Evolutionary conservation across 2,329 filamentous ascomycete genomes (phyloP).

Genomic region (Helicocarpus griseus): DNA sequence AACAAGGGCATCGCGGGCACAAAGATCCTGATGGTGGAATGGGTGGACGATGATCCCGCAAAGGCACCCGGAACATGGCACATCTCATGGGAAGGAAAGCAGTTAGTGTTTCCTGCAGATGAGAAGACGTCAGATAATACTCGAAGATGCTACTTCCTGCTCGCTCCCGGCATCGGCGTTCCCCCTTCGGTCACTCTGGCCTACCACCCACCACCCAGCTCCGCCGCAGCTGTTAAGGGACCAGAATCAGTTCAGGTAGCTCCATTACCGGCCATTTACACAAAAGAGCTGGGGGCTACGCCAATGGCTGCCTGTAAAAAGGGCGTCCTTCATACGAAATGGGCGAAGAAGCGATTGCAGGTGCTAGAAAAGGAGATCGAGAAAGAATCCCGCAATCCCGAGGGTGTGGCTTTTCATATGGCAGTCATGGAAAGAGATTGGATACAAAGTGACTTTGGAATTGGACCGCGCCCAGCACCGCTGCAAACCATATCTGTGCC

Average conservation of each 20-base stretch:
- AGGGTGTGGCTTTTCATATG: constrained; percentile 78
- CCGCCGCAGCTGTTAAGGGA: constrained; percentile 24
- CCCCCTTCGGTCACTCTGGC: constrained; percentile 62
- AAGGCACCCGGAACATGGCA: constrained; percentile 55
- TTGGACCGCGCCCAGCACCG: constrained; percentile 33
- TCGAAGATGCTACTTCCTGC: constrained; percentile 67
- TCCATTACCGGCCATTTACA: constrained; percentile 78
- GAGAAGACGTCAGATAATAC: constrained; percentile 46
- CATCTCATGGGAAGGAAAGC: constrained; percentile 76
- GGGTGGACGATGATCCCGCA: constrained; percentile 55
- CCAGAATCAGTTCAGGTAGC: constrained; percentile 54
- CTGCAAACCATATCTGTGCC: constrained; percentile 26
- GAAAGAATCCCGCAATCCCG: constrained; percentile 63
- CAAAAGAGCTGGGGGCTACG: constrained; percentile 60
- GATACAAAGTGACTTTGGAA: constrained; percentile 73
- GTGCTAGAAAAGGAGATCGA: constrained; percentile 69
- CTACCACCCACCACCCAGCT: constrained; percentile 39
- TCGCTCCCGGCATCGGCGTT: constrained; percentile 61
- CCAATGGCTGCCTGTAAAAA: constrained; percentile 60
- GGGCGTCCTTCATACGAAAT: constrained; percentile 79
- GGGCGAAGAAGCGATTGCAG: constrained; percentile 73
- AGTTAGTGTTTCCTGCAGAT: constrained; percentile 56
- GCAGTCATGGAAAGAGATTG: constrained; percentile 72
- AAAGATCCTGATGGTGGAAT: constrained; percentile 89
- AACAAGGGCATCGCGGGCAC: constrained; percentile 70